Evolutionary conservation across 768 basidiomycete species (phyloP).

Genomic region (Leucocoprinus leucothites): DNA sequence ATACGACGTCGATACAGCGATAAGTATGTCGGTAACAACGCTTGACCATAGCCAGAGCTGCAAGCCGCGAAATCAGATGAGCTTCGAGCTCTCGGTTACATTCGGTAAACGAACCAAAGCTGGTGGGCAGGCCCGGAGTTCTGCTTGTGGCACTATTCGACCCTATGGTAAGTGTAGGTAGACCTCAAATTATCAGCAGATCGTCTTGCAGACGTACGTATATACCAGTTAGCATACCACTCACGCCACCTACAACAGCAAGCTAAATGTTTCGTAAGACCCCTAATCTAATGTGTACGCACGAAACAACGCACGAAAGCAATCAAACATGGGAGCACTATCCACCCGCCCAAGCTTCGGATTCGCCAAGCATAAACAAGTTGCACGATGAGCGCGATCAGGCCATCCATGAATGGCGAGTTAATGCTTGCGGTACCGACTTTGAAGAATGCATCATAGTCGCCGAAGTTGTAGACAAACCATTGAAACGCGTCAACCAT

Average conservation of each 20-base stretch:
- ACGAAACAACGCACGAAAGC: not conserved
- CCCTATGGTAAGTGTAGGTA: no score
- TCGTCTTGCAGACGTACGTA: no score
- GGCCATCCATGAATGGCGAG: slow-evolving; percentile 6
- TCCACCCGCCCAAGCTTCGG: not conserved
- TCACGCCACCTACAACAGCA: not conserved
- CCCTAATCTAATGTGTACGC: no score
- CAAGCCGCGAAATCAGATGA: no score
- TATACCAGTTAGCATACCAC: no score
- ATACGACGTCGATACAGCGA: not conserved
- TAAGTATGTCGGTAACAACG: not conserved
- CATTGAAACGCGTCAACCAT: slow-evolving; percentile 6
- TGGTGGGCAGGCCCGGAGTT: no score
- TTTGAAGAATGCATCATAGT: slow-evolving; percentile 1
- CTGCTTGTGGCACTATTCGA: no score
- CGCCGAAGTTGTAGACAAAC: slow-evolving; percentile 7
- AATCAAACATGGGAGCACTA: not conserved
- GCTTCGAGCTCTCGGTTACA: no score
- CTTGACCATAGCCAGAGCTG: no score
- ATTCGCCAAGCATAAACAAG: slow-evolving; percentile 6
- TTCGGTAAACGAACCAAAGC: no score
- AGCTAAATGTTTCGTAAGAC: not conserved
- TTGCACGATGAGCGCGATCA: slow-evolving; percentile 5
- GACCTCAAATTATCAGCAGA: no score
- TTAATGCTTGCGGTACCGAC: not conserved